Base-by-base conservation (phyloP, 2,329 filamentous ascomycete species). In the Pezicula neosporulosa region DNA sequence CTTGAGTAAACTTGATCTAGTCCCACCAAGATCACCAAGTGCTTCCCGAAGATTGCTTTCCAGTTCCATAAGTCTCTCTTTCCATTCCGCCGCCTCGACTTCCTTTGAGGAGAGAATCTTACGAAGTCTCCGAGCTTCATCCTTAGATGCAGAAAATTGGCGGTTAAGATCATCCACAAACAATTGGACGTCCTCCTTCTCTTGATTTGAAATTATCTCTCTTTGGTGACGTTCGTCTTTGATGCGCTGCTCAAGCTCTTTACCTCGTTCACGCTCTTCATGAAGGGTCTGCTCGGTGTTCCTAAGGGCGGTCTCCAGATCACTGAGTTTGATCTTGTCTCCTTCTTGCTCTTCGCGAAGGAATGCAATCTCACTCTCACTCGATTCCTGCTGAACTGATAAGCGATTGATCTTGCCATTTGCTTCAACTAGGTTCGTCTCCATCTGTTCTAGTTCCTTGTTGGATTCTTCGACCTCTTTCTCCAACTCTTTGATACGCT, bases 311-410 rank as follows among this genome's bases (percentile, higher is more conserved):
- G 90, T 89, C 65, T 97, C 92, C 7, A 97, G 77, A 64, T 97
- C 91, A 36, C 93, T 90, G 63, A 99, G 97, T 70, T 91, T 92
- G 67, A 99, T 96, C 78, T 99, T 99, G 75, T 99, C 94, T 16
- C 82, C 83, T 70, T 99, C 94, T 69, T 99, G 94, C 73, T 99
- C 94, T 66, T 99, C 94, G 2, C 94, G 86, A 47, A 99, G 70
- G 78, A 99, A 99, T 1, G 89, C 86, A 70, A 97, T 95, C 69
- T 99, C 94, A 53, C 87, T 87, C 62, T 97, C 93, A 51, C 88
- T 87, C 5, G 90, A 96, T 70, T 99, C 94, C 58, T 93, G 87
- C 65, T 97, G 92, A 30, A 99, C 90, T 4, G 88, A 86, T 3
- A 97, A 78, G 48, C 92, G 83, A 63, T 96, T 88, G 44, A 88